Evolutionary conservation across 345 rosid species (phyloP), one percentile per base, ranked within the genome.

Genomic region (Crucihimalaya himalaica): DNA sequence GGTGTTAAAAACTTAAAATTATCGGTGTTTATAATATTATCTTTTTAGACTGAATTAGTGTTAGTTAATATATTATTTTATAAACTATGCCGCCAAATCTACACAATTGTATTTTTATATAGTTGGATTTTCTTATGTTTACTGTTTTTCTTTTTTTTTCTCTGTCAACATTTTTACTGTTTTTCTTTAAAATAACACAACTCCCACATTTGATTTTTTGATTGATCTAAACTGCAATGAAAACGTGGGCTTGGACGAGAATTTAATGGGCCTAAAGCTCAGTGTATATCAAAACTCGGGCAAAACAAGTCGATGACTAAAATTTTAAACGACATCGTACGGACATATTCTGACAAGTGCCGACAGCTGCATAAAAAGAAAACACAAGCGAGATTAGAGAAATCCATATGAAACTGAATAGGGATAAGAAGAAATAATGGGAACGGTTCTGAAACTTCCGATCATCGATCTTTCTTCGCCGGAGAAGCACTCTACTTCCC

Each of bases 391-490:
- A 23, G 8, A 51, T 5, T 7, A 28, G 25, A 16, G 19, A 31
- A 28, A 51, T 2, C 2, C 8, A 25, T 14, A 8, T 23, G 35
- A 18, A 2, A 2, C 2, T 20, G 12, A 59, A 16, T n/a, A 18
- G 6, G 9, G 5, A 15, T 42, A 15, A 43, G 29, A 64, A 48
- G 21, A 2, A 47, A 19, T 0, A 52, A 66, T 78, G 81, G 8
- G 5, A 3, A 40, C 54, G 6, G 37, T 48, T 53, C 79, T 85
- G 14, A 8, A 74, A 66, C 90, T 88, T 8, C 90, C 93, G 11
- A 66, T 81, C 66, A 51, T 86, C 9, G 84, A 86, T 72, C 72
- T 88, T 21, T 76, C 83, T 42, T 83, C 80, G 37, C 55, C 82
- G 13, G 86, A 81, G 16, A 81, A 83, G 32, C 32, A 80, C 63